Evolutionary conservation across 176 grass and related monocot genomes (phyloP), one percentile per base, ranked within the genome.

Genomic region (Pontederia paniculata): DNA sequence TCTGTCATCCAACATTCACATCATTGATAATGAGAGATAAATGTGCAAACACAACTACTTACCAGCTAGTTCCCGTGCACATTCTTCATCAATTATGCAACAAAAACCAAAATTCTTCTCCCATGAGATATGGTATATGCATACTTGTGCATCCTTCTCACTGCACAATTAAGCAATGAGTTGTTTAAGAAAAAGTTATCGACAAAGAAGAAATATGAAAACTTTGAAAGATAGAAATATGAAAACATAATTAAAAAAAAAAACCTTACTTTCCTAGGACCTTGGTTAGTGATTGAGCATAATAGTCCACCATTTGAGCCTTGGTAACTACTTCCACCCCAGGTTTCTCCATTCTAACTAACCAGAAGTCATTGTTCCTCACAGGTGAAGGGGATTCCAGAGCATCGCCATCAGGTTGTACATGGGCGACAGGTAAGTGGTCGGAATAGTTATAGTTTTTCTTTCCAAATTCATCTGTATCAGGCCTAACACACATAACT

Each of bases 71-170:
- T 84, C 80, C 23, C 71, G 59, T 42, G 86, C 75, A 9, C 66
- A 82, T 41, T 82, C 71, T 72, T 84, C 72, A 21, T 88, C 77
- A 72, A 91, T 84, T 16, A 84, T 77, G 62, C 86, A 98, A 55
- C 86, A 91, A 77, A 98, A 98, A 16, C 93, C 80, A 76, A 88
- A 91, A 74, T 91, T 48, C 45, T 67, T 77, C 13, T 88, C 80
- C 86, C 93, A 88, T 59, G 93, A 91, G 25, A 91, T 72, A 57
- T 81, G 56, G 73, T 84, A 88, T 75, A 98, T 91, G 62, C 86
- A 79, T 45, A 84, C 93, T 77, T 98, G 86, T 25, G 93, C 83
- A 75, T 98, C 86, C 52, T 91, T 81, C 72, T 91, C 83, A 45
- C 86, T 98, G 55, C 56, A 77, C 78, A 54, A 48, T 22, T 63